phyloP scores from a whole-genome alignment of 2,329 filamentous ascomycete species.

The Trichoderma koningiopsis region DNA sequence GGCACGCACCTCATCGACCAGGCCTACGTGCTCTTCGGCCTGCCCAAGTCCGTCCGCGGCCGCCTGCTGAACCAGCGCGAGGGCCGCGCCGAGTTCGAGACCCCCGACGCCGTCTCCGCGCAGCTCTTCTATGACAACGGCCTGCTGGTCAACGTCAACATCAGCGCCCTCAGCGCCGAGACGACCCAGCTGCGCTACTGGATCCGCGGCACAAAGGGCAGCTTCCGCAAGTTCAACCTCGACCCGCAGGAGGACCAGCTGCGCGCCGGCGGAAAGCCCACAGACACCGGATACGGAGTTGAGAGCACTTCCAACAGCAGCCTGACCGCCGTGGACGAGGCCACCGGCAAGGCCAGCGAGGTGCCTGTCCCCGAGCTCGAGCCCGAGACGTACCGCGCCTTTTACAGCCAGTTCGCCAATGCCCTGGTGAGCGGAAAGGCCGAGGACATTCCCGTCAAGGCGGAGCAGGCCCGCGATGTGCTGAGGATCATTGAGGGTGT shows the following conservation, averaged over 20 bases:
- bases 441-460: slow-evolving; percentile 55
- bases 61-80: slow-evolving; percentile 68
- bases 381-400: slow-evolving; percentile 67
- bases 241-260: slow-evolving; percentile 78
- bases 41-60: slow-evolving; percentile 67
- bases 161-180: slow-evolving; percentile 69
- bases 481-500: slow-evolving; percentile 56
- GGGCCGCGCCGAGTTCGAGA: slow-evolving; percentile 48
- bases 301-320: slow-evolving; percentile 63
- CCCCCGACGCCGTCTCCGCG: slow-evolving; percentile 62
- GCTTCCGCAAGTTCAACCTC: slow-evolving; percentile 70
- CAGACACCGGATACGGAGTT: slow-evolving; percentile 64
- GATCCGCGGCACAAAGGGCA: slow-evolving; percentile 73
- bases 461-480: slow-evolving; percentile 56
- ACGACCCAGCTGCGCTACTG: slow-evolving; percentile 72
- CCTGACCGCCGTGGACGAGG: slow-evolving; percentile 55
- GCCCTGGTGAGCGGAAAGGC: slow-evolving; percentile 52
- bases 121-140: slow-evolving; percentile 67
- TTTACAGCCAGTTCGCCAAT: slow-evolving; percentile 60
- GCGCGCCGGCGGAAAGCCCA: slow-evolving; percentile 61
- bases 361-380: slow-evolving; percentile 59
- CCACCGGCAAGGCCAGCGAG: slow-evolving; percentile 53
- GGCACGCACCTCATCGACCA: slow-evolving; percentile 79
- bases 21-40: slow-evolving; percentile 68
- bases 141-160: slow-evolving; percentile 68